Evolutionary conservation across 345 rosid genomes (phyloP).

Genomic region (Arabidopsis thaliana): DNA sequence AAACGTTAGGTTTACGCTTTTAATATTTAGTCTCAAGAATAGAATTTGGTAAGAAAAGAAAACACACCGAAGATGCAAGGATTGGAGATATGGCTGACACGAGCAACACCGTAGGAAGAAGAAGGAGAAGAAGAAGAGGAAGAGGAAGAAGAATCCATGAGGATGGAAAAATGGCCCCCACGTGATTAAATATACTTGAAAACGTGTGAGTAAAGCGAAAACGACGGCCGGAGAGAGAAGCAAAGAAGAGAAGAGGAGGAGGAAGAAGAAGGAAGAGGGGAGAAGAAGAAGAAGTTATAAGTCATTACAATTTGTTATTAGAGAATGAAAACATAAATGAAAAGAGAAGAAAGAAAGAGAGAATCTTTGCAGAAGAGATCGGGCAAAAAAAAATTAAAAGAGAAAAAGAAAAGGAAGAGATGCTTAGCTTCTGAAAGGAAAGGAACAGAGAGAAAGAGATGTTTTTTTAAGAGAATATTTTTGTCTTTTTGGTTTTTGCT

Average conservation of each 20-base stretch:
- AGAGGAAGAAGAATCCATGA: constrained; percentile 59
- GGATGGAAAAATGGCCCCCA: constrained; percentile 28
- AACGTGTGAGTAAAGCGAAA: constrained; percentile 48
- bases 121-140: constrained; percentile 25
- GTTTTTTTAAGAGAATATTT: constrained; percentile 37
- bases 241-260: constrained; percentile 30
- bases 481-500: constrained; percentile 45
- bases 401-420: constrained; percentile 56
- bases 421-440: constrained; percentile 82
- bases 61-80: constrained; percentile 80
- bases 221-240: constrained; percentile 49
- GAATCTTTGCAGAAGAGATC: constrained; percentile 59
- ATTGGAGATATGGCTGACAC: constrained; percentile 68
- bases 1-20: constrained; percentile 22
- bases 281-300: constrained; percentile 40
- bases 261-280: constrained; percentile 23
- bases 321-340: constrained; percentile 42
- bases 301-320: constrained; percentile 18
- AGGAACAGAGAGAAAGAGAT: constrained; percentile 51
- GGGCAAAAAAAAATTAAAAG: constrained; percentile 42
- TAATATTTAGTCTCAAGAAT: not conserved
- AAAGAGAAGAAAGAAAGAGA: constrained; percentile 43
- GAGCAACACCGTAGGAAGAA: constrained; percentile 37
- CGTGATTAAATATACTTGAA: constrained; percentile 35
- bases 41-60: not conserved